A percentile compares a stretch with the other conserved stretches of the same genome.
Evolutionary conservation across 768 basidiomycete species (phyloP).

Genomic region (Neoboletus brunneissimus): DNA sequence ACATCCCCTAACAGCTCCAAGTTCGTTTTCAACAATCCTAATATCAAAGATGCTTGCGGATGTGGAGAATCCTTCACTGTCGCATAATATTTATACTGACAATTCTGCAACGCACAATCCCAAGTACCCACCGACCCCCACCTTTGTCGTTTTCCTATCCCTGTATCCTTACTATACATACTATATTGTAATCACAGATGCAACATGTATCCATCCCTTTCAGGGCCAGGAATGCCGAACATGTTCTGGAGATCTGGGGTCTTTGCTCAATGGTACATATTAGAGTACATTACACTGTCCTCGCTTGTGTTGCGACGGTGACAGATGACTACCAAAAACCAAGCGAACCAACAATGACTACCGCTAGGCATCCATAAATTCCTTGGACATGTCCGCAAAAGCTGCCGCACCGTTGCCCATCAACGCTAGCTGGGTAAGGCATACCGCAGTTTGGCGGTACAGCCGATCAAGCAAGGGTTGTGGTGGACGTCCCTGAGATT

Average conservation of each 20-base stretch:
- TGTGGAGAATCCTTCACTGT: conserved; percentile 92
- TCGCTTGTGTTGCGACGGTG: neutral
- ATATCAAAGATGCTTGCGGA: conserved; percentile 92
- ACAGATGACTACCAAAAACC: neutral
- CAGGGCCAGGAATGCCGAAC: neutral
- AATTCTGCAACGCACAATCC: conserved; percentile 4
- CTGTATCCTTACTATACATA: conserved; percentile 32
- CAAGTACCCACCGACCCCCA: conserved; percentile 10
- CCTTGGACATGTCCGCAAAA: conserved; percentile 75
- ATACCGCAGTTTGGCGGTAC: conserved; percentile 71
- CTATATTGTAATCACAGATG: conserved; percentile 13
- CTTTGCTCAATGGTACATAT: conserved; percentile 8
- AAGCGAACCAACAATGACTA: neutral
- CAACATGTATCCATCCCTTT: neutral
- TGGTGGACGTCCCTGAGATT: conserved; percentile 72
- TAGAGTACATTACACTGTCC: conserved; percentile 18
- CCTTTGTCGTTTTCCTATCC: conserved; percentile 1
- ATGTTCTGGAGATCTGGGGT: conserved; percentile 10
- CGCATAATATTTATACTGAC: conserved; percentile 15
- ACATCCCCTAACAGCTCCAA: conserved; percentile 51
- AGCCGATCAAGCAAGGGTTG: conserved; percentile 71
- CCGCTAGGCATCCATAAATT: conserved; percentile 55
- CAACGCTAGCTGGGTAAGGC: conserved; percentile 67
- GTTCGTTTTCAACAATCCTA: conserved; percentile 86
- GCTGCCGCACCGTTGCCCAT: conserved; percentile 74